Base-by-base conservation (phyloP, 2,329 filamentous ascomycete species). In the Cercospora zeina region DNA sequence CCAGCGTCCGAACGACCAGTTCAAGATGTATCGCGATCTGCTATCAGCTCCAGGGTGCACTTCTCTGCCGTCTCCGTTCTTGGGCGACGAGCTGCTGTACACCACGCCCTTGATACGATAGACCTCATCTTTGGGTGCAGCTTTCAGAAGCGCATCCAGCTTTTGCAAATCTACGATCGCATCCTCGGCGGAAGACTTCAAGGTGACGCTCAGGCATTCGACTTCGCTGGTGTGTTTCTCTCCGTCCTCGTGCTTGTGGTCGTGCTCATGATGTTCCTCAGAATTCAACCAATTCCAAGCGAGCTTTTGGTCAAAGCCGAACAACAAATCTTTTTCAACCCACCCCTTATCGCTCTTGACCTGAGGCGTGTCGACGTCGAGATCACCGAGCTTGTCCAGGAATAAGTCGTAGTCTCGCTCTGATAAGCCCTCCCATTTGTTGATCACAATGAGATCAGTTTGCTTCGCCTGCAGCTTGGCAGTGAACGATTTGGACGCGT, bases 1-100 rank as follows among this genome's bases (percentile, higher is more conserved):
- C 93, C 95, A 99, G 31, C 95, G 84, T 0, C 92, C 92, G 77
- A 99, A 99, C 0, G 95, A 95, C 95, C 95, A 99, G 75, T 99
- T 99, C 63, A 99, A 83, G 49, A 99, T 96, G 73, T 95, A 97
- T 59, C 90, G 82, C 14, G 77, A 75, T 19, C 75, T 72, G 1
- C 75, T 77, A 8, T 72, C 68, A 13, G 72, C 68, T 6, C 75
- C 69, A 54, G 77, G 73, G 30, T 68, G 65, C 1, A 70, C 65
- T 6, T 71, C 67, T 11, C 73, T 68, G 16, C 78, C 77, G 14
- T 81, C 79, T 10, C 68, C 59, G 10, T 68, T 60, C 47, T 67
- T 68, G 5, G 80, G 79, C 0, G 79, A 77, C 0, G 75, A 77
- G 0, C 77, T 72, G 64, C 76, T 47, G 75, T 81, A 81, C 7